Conservation (phyloP, 1,284 basidiomycete genomes). For the Gymnopus androsaceus region DNA sequence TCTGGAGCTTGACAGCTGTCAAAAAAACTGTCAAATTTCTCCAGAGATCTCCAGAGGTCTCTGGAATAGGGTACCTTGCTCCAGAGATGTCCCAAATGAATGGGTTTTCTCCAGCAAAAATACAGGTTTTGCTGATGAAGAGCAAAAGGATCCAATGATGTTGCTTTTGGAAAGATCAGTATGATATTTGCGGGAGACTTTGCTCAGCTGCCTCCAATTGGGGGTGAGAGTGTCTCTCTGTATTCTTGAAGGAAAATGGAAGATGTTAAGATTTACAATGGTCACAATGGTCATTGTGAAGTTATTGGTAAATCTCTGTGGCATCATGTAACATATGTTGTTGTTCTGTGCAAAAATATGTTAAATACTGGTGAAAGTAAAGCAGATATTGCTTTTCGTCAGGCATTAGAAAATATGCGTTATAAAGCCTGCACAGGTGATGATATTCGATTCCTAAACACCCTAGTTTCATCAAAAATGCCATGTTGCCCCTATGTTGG, state of each 20-base stretch:
- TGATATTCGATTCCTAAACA: conserved; percentile 19
- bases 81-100: too few species aligned
- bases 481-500: conserved; percentile 3
- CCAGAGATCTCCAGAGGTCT: too few species aligned
- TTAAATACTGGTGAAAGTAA: neutral
- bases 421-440: conserved; percentile 18
- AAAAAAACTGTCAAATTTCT: too few species aligned
- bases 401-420: conserved; percentile 21
- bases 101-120: too few species aligned
- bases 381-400: conserved; percentile 11
- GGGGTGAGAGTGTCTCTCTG: conserved; percentile 10
- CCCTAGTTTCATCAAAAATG: conserved; percentile 1
- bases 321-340: conserved; percentile 2
- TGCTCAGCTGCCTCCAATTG: conserved; percentile 17
- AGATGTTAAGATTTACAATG: neutral
- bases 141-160: neutral
- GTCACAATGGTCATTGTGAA: neutral
- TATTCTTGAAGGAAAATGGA: neutral
- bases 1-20: too few species aligned
- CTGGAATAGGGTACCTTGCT: too few species aligned
- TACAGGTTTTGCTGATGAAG: too few species aligned
- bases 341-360: conserved; percentile 1
- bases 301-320: conserved; percentile 17
- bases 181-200: conserved; percentile 24
- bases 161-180: conserved; percentile 20